phyloP scores from a whole-genome alignment of 495 filamentous ascomycete genomes.

The Penicillium waksmanii region DNA sequence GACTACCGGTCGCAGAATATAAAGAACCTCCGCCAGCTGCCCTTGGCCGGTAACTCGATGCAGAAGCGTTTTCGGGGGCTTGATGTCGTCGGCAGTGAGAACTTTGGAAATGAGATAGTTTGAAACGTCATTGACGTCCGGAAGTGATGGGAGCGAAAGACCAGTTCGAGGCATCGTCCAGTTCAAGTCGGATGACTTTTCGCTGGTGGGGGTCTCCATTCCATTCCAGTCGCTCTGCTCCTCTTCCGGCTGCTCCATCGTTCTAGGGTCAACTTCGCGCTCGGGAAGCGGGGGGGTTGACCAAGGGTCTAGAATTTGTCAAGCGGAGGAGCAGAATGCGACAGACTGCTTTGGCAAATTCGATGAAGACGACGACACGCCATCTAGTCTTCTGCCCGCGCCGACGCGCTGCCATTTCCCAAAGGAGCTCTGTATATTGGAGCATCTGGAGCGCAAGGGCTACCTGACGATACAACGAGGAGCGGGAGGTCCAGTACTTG shows the following conservation, averaged over 20 bases:
- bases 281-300: constrained; percentile 84
- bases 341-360: constrained; percentile 85
- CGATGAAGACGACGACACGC: constrained; percentile 86
- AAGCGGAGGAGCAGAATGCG: constrained; percentile 79
- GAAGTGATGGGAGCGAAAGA: constrained; percentile 77
- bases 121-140: constrained; percentile 76
- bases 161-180: constrained; percentile 98
- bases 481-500: constrained; percentile 80
- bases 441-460: constrained; percentile 84
- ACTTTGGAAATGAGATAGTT: constrained; percentile 89
- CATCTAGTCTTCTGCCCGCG: constrained; percentile 82
- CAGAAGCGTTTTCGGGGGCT: constrained; percentile 79
- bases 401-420: constrained; percentile 86
- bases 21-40: constrained; percentile 82
- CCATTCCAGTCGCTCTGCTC: constrained; percentile 48
- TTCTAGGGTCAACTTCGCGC: constrained; percentile 69
- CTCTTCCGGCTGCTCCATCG: constrained; percentile 59
- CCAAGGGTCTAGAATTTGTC: constrained; percentile 81
- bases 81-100: constrained; percentile 94
- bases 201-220: constrained; percentile 51
- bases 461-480: constrained; percentile 72
- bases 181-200: constrained; percentile 50
- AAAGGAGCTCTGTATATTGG: constrained; percentile 87
- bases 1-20: constrained; percentile 85
- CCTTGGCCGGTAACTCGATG: constrained; percentile 71